Evolutionary conservation across 1,284 basidiomycete genomes (phyloP).

Genomic region (Erythrobasidium hasegawianum): DNA sequence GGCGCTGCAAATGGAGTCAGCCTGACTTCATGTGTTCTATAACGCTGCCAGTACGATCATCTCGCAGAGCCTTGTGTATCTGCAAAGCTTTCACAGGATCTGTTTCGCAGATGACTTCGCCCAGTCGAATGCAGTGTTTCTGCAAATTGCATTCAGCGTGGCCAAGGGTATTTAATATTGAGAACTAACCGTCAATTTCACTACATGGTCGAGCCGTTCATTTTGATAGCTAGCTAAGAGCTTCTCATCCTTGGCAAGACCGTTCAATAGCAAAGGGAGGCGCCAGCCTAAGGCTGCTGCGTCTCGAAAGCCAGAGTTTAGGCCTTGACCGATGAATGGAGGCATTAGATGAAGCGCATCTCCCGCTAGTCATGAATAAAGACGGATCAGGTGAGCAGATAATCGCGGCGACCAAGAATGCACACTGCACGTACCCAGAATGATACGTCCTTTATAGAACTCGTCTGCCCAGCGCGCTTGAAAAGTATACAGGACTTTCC

Average conservation of each 20-base stretch:
- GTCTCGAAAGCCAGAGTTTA: slow-evolving; percentile 42
- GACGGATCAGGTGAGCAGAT: no score
- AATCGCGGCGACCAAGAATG: no score
- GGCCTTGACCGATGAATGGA: slow-evolving; percentile 42
- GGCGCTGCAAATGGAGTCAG: slow-evolving; percentile 5
- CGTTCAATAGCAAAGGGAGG: slow-evolving; percentile 33
- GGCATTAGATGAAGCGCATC: slow-evolving; percentile 41
- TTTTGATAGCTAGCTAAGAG: slow-evolving; percentile 37
- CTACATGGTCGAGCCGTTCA: slow-evolving; percentile 37
- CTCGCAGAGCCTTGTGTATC: slow-evolving; percentile 21
- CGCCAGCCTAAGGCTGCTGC: slow-evolving; percentile 39
- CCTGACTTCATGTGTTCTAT: neutral
- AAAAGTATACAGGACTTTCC: slow-evolving; percentile 41
- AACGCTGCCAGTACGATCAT: slow-evolving; percentile 1
- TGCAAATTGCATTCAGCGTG: neutral
- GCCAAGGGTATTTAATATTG: no score
- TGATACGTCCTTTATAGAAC: slow-evolving; percentile 36
- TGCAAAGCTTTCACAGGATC: slow-evolving; percentile 32
- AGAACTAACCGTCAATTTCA: slow-evolving; percentile 29
- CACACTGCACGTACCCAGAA: no score
- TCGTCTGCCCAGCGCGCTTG: slow-evolving; percentile 39
- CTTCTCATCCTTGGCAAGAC: slow-evolving; percentile 5
- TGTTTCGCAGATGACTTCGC: slow-evolving; percentile 39
- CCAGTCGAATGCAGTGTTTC: slow-evolving; percentile 34
- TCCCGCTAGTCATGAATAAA: no score